Conservation (phyloP, 495 filamentous ascomycete species). For the Clavariopsis aquatica region DNA sequence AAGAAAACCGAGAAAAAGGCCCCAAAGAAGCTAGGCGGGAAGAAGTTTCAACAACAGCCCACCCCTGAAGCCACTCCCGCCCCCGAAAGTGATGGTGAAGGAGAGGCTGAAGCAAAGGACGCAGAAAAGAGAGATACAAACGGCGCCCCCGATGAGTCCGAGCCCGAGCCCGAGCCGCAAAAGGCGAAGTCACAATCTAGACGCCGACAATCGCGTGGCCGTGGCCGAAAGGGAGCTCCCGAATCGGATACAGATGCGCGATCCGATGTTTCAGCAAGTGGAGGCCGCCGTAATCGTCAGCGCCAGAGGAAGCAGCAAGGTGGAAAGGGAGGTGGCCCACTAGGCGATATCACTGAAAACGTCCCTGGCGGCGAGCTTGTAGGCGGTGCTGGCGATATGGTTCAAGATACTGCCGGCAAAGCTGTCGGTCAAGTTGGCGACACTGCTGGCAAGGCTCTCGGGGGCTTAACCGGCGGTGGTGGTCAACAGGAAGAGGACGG, state of each 20-base stretch:
- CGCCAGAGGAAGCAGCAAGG: constrained; percentile 42
- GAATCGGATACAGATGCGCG: constrained; percentile 44
- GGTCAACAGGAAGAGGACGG: constrained; percentile 39
- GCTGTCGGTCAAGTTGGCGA: constrained; percentile 43
- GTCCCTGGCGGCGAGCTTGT: constrained; percentile 47
- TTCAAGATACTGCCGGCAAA: constrained; percentile 48
- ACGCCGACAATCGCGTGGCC: constrained; percentile 47
- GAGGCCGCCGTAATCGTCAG: constrained; percentile 46
- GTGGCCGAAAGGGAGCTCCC: constrained; percentile 39
- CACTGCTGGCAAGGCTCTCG: constrained; percentile 45
- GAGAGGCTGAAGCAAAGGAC: constrained; percentile 37
- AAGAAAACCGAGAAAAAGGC: constrained; percentile 45
- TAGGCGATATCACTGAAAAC: constrained; percentile 47
- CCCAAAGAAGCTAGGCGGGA: constrained; percentile 48
- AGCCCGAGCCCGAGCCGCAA: constrained; percentile 40
- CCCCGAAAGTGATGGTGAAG: constrained; percentile 42
- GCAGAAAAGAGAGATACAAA: constrained; percentile 35
- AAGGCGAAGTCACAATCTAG: constrained; percentile 40
- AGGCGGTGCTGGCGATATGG: constrained; percentile 43
- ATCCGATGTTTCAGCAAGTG: constrained; percentile 43
- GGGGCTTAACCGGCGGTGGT: constrained; percentile 43
- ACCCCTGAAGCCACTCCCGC: constrained; percentile 44
- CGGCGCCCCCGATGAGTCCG: constrained; percentile 37
- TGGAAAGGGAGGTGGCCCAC: constrained; percentile 34
- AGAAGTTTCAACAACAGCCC: constrained; percentile 46